Percentiles rank a stretch among this genome's conserved stretches.
Evolutionary conservation across 2,329 filamentous ascomycete genomes (phyloP).

Genomic region (Curvularia sp.): DNA sequence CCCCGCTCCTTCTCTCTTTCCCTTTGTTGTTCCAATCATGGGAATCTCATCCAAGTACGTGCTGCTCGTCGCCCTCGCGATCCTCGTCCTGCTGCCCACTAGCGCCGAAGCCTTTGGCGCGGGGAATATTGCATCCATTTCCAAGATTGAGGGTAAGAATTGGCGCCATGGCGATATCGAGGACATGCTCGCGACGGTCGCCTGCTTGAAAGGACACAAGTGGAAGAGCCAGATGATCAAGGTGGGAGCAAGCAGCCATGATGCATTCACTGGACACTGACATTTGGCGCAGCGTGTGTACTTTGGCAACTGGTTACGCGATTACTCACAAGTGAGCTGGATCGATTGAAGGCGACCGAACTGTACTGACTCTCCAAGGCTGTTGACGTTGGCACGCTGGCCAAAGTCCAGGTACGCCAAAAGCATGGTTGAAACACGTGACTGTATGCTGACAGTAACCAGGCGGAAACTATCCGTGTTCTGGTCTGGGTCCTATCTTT

Average conservation of each 20-base stretch:
- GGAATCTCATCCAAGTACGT: constrained; percentile 43
- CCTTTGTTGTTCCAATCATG: constrained; percentile 31
- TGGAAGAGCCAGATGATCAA: constrained; percentile 57
- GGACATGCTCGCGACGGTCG: constrained; percentile 58
- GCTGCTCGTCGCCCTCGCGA: constrained; percentile 46
- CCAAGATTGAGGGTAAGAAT: constrained; percentile 55
- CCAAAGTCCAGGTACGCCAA: constrained; percentile 54
- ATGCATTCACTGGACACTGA: constrained; percentile 21
- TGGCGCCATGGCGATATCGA: constrained; percentile 63
- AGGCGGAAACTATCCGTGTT: constrained; percentile 60
- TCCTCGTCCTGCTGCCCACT: constrained; percentile 47
- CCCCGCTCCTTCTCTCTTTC: not conserved
- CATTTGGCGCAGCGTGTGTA: constrained; percentile 45
- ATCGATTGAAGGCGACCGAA: constrained; percentile 28
- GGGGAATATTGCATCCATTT: constrained; percentile 54
- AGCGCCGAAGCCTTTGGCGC: constrained; percentile 56
- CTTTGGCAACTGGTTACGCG: constrained; percentile 57
- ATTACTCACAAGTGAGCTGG: constrained; percentile 61
- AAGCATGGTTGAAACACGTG: not conserved
- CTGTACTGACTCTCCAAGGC: constrained; percentile 56
- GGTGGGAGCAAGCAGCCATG: constrained; percentile 22
- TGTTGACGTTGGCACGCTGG: constrained; percentile 62
- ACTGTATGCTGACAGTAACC: constrained; percentile 28
- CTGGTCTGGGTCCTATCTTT: constrained; percentile 63
- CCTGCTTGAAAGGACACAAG: constrained; percentile 53